These are phyloP conservation scores for Wickerhamiella qilinensis DNA, from an alignment of 805 yeast species.

Conservation along the genomic window DNA sequence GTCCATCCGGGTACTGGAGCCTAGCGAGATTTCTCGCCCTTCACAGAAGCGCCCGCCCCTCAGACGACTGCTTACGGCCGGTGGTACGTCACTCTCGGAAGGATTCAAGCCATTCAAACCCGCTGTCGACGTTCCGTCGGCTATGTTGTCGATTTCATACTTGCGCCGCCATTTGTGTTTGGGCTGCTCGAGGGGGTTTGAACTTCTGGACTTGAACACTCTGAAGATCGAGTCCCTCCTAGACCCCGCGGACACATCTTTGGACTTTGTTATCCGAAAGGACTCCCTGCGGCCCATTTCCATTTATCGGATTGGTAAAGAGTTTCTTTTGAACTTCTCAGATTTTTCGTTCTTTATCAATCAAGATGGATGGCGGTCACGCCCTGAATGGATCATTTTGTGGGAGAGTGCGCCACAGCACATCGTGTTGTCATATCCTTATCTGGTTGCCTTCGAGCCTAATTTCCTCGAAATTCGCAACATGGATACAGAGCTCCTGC, in stretches of 20 bases:
- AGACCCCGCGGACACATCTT: conserved; percentile 96
- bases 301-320: conserved; percentile 76
- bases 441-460: conserved; percentile 75
- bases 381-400: conserved; percentile 81
- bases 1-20: conserved; percentile 70
- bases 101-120: conserved; percentile 49
- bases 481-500: conserved; percentile 66
- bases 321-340: conserved; percentile 75
- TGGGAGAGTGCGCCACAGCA: conserved; percentile 96
- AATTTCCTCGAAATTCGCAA: conserved; percentile 85
- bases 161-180: conserved; percentile 78
- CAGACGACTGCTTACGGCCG: conserved; percentile 23
- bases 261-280: conserved; percentile 77
- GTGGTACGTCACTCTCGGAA: conserved; percentile 30
- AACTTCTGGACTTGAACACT: conserved; percentile 73
- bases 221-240: conserved; percentile 75
- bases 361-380: conserved; percentile 89
- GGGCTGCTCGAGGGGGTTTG: conserved; percentile 94
- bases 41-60: conserved; percentile 26
- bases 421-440: conserved; percentile 89
- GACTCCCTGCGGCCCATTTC: conserved; percentile 81
- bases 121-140: conserved; percentile 71
- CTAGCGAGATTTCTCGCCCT: conserved; percentile 45
- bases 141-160: conserved; percentile 83
- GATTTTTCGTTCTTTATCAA: conserved; percentile 92